phyloP scores from a whole-genome alignment of 305 asterid species.

The Withania somnifera region DNA sequence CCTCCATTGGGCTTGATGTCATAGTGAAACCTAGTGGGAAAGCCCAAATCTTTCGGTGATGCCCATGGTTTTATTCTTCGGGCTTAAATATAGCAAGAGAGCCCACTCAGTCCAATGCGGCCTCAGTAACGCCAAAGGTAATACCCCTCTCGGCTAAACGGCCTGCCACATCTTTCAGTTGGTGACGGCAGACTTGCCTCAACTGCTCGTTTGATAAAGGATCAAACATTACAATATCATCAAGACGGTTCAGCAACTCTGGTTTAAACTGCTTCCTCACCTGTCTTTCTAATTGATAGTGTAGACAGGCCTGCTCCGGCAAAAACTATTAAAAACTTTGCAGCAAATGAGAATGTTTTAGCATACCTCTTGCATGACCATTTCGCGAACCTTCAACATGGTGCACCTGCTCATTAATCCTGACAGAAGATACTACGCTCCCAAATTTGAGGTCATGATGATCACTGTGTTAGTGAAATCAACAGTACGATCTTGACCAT shows the following conservation, averaged over 20 bases:
- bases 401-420: constrained; percentile 61
- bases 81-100: neutral
- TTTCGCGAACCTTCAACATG: constrained; percentile 60
- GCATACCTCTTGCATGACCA: constrained; percentile 80
- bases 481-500: constrained; percentile 80
- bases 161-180: constrained; percentile 62
- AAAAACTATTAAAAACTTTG: neutral
- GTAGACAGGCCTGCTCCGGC: neutral
- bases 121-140: constrained; percentile 65
- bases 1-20: no score
- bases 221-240: constrained; percentile 81
- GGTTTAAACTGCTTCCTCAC: constrained; percentile 93
- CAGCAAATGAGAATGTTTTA: neutral
- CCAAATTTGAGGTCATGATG: constrained; percentile 89
- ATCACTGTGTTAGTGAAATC: constrained; percentile 76
- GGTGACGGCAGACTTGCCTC: constrained; percentile 68
- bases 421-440: constrained; percentile 55
- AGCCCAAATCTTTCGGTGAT: neutral
- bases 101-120: constrained; percentile 23
- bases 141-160: constrained; percentile 86
- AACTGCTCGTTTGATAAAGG: constrained; percentile 77
- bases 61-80: neutral
- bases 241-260: constrained; percentile 69
- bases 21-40: neutral
- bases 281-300: constrained; percentile 10